Base-by-base conservation (phyloP, 805 yeast species). In the Groenewaldozyma tartarivorans region DNA sequence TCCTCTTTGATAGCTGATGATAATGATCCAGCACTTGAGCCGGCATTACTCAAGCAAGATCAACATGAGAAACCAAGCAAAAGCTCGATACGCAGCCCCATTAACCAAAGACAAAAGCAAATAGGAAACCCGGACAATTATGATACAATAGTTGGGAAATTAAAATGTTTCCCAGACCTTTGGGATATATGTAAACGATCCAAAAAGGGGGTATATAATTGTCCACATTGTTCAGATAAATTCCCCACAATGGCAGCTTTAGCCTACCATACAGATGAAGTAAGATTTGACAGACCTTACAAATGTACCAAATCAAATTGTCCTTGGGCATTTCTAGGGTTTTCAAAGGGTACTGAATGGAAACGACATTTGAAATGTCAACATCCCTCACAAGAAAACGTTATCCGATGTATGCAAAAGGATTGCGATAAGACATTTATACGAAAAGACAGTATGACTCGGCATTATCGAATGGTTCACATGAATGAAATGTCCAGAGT, bases 301-400 rank as follows among this genome's bases (percentile, higher is more conserved):
- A 52, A 52, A 21, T 68, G 73, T 45, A 48, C 56, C 2, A 48
- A 54, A 15, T 39, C 45, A 4, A 51, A 48, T 5, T 68, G 73
- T 31, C 69, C 70, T 3, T 68, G 71, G 71, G 55, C 57, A 21
- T 47, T 60, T 11, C 61, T 68, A 20, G 72, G 72, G 1, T 67
- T 65, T 45, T 51, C 54, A 37, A 60, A 56, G 43, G 48, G 54
- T 16, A 52, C 63, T 42, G 69, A 65, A 48, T 49, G 64, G 40
- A 50, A 51, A 24, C 52, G 70, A 3, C 70, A 65, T 44, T 40
- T 47, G 38, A 45, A 52, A 50, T 40, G 46, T 47, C 49, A 59
- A 53, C 56, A 61, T 54, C 43, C 44, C 48, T 17, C 20, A 20
- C 24, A 34, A 20, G 40, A 39, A 9, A 45, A 47, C 24, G 43